Percentiles rank a stretch among this genome's conserved stretches.
These are phyloP conservation scores for Ganoderma meredithae DNA, from an alignment of 1,284 basidiomycete species.

Conservation along the genomic window DNA sequence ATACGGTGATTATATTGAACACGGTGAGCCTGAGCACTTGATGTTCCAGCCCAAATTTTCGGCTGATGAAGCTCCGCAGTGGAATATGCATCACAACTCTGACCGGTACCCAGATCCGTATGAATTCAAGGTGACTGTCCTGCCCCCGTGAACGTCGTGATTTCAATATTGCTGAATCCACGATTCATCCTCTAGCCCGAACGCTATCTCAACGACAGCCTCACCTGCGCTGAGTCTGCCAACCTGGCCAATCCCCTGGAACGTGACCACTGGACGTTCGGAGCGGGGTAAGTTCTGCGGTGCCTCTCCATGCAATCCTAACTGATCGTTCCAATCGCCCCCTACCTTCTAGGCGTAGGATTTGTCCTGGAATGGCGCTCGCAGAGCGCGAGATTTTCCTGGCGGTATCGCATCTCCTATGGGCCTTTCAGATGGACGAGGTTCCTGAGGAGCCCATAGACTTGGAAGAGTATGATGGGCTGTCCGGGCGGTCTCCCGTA, in stretches of 20 bases:
- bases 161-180: neutral
- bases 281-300: slow-evolving; percentile 29
- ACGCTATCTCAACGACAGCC: slow-evolving; percentile 19
- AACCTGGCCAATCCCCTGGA: slow-evolving; percentile 31
- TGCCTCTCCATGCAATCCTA: slow-evolving; percentile 28
- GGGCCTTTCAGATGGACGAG: slow-evolving; percentile 22
- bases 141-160: neutral
- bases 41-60: neutral
- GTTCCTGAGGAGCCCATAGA: slow-evolving; percentile 24
- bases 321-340: neutral
- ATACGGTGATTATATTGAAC: slow-evolving; percentile 34
- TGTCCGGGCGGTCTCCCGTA: slow-evolving; percentile 25
- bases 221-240: slow-evolving; percentile 29
- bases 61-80: neutral
- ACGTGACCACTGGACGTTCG: slow-evolving; percentile 34
- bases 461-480: slow-evolving; percentile 27
- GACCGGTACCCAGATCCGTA: neutral
- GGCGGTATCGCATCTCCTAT: slow-evolving; percentile 39
- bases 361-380: slow-evolving; percentile 32
- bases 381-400: slow-evolving; percentile 51
- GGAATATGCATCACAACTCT: neutral
- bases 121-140: neutral
- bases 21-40: slow-evolving; percentile 4
- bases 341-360: slow-evolving; percentile 34
- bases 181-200: neutral